Evolutionary conservation across 2,329 filamentous ascomycete genomes (phyloP).

Genomic region (Bimuria novae-zelandiae): DNA sequence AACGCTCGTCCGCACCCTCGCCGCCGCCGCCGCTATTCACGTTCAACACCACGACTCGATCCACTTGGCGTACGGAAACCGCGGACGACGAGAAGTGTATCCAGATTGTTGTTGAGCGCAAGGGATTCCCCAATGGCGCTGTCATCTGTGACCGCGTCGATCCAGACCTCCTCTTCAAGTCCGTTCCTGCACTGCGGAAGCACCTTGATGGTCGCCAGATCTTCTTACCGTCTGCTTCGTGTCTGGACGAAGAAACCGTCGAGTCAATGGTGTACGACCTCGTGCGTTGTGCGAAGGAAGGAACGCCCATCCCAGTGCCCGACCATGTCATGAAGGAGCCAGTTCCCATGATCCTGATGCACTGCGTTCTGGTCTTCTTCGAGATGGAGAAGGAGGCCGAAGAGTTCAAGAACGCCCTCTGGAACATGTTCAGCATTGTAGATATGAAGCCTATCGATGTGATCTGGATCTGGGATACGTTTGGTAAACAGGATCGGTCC

Average conservation of each 20-base stretch:
- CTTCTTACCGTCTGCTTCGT: background rate
- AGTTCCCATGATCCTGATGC: conserved; percentile 9
- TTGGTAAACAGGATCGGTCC: background rate
- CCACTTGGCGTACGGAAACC: conserved; percentile 5
- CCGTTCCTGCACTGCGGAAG: conserved; percentile 2
- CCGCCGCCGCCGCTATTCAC: conserved; percentile 3
- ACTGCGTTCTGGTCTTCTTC: conserved; percentile 11
- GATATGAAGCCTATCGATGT: conserved; percentile 8
- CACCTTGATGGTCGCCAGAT: conserved; percentile 3
- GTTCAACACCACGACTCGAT: background rate
- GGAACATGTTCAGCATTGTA: background rate
- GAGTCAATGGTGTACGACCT: conserved; percentile 4
- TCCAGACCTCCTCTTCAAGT: conserved; percentile 3
- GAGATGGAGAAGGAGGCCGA: conserved; percentile 1
- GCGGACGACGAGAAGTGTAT: background rate
- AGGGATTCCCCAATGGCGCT: conserved; percentile 8
- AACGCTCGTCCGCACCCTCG: background rate
- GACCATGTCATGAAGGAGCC: background rate
- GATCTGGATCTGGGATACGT: conserved; percentile 16
- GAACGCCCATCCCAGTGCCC: background rate
- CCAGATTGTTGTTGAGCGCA: conserved; percentile 8
- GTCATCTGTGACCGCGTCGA: conserved; percentile 8
- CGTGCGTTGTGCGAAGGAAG: conserved; percentile 3
- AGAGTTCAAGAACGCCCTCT: background rate
- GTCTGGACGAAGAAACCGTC: conserved; percentile 8